These are phyloP conservation scores for Boletus rubroflammeus DNA, from an alignment of 768 basidiomycete genomes.

Conservation along the genomic window DNA sequence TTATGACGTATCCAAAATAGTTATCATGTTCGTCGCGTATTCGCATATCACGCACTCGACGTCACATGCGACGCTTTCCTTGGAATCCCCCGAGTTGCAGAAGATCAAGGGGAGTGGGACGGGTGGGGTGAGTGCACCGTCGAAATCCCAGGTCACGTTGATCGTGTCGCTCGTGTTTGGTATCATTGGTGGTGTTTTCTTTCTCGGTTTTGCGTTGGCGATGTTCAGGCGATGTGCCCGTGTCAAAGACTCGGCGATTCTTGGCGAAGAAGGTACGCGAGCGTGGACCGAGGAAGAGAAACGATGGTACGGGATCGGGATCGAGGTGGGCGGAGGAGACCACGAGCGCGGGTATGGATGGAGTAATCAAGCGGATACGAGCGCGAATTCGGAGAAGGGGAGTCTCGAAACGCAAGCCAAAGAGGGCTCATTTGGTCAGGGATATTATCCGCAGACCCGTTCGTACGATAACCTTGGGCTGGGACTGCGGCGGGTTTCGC, in stretches of 20 bases:
- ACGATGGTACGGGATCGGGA: conserved; percentile 62
- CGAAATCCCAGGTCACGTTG: conserved; percentile 49
- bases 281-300: conserved; percentile 64
- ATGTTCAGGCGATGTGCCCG: conserved; percentile 51
- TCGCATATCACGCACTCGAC: conserved; percentile 64
- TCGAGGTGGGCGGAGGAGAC: conserved; percentile 17
- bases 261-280: conserved; percentile 53
- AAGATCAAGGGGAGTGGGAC: conserved; percentile 34
- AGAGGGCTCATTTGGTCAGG: conserved; percentile 14
- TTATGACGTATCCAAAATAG: conserved; percentile 40
- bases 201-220: conserved; percentile 54
- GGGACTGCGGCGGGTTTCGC: conserved; percentile 49
- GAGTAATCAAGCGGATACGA: conserved; percentile 28
- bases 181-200: conserved; percentile 53
- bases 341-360: conserved; percentile 30
- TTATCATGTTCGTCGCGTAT: conserved; percentile 64
- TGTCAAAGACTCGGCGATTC: conserved; percentile 58
- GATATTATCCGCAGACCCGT: conserved; percentile 15
- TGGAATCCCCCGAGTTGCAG: conserved; percentile 42
- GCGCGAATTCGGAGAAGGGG: conserved; percentile 29
- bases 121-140: conserved; percentile 38
- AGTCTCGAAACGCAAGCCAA: conserved; percentile 29
- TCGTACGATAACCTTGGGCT: conserved; percentile 34
- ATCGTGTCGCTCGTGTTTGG: conserved; percentile 63
- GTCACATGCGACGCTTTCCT: conserved; percentile 57